Base-by-base conservation (phyloP, 441 rosid genomes). In the Syzygium syzygioides region DNA sequence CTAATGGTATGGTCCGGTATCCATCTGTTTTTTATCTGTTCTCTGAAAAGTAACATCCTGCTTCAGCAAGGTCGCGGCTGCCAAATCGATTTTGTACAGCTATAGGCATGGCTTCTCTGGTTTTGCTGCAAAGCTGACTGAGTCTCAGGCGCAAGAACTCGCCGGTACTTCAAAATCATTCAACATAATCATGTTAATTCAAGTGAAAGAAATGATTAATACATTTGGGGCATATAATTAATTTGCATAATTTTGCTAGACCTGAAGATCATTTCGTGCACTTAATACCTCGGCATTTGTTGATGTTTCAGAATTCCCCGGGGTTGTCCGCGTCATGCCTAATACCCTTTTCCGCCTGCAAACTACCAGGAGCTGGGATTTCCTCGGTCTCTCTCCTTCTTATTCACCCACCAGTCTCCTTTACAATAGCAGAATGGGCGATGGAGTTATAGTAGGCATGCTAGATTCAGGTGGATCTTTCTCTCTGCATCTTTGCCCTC, bases 51-150 rank as follows among this genome's bases (percentile, higher is more conserved):
- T 37, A 13, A n/a, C 90, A 52, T 90, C 87, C 23, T 87, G 85
- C 79, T 93, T 92, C 95, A 95, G 97, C 93, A 92, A 91, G 87
- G 91, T 94, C 90, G 89, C 90, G 18, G 95, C 96, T n/a, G 89
- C 88, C 64, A 88, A 93, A 86, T 91, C 89, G 88, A 92, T 95
- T 92, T 93, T 96, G 88, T 95, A 95, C 91, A 94, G 95, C 91
- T 96, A 94, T 89, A 93, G 92, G 90, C 96, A 95, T 91, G 95
- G 96, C 87, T 95, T 96, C 90, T 95, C 97, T 9, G 97, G 97
- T 23, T 96, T 96, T 88, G 95, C 97, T 64, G 98, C 96, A 20
- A 91, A 92, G 91, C 94, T 95, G 41, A 92, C 96, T 23, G 88
- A 93, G 80, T 88, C 94, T 76, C 95, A 94, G 91, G 97, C 95